A percentile compares a stretch with the other conserved stretches of the same genome.
phyloP scores from a whole-genome alignment of 306 rosid species.

The Hylodesmum podocarpum region DNA sequence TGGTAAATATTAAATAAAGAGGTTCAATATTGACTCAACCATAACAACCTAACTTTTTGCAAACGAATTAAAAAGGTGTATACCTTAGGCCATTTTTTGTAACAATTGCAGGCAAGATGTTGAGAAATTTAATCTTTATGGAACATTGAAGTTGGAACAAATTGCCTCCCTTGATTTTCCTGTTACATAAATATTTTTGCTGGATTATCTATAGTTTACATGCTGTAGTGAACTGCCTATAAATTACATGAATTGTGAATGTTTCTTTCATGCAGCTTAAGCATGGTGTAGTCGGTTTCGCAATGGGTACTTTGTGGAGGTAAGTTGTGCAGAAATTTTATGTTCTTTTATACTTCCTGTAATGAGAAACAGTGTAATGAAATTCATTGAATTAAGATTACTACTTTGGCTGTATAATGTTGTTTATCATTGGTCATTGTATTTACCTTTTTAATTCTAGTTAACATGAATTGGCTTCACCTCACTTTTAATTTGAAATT shows the following conservation, averaged over 20 bases:
- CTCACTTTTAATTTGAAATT: conserved; percentile 4
- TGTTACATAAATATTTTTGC: background rate
- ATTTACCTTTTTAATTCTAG: background rate
- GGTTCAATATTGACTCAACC: background rate
- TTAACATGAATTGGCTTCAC: background rate
- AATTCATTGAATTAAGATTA: background rate
- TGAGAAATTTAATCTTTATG: conserved; percentile 12
- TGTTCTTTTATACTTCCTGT: conserved; percentile 10
- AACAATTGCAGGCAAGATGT: background rate
- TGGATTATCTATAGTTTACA: background rate
- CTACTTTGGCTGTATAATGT: background rate
- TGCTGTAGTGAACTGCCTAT: background rate
- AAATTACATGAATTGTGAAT: conserved; percentile 39
- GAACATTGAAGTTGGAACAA: background rate
- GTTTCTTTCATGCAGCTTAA: conserved; percentile 70
- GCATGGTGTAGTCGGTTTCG: conserved; percentile 86
- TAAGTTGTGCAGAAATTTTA: conserved; percentile 38
- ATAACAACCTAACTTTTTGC: background rate
- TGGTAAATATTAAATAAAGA: background rate
- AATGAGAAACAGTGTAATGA: background rate
- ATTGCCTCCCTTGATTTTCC: background rate
- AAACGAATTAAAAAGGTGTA: background rate
- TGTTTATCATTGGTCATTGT: background rate
- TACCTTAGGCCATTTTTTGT: background rate
- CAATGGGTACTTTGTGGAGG: conserved; percentile 97